Evolutionary conservation across 2,329 filamentous ascomycete genomes (phyloP).

Genomic region (Penicillium crustosum): DNA sequence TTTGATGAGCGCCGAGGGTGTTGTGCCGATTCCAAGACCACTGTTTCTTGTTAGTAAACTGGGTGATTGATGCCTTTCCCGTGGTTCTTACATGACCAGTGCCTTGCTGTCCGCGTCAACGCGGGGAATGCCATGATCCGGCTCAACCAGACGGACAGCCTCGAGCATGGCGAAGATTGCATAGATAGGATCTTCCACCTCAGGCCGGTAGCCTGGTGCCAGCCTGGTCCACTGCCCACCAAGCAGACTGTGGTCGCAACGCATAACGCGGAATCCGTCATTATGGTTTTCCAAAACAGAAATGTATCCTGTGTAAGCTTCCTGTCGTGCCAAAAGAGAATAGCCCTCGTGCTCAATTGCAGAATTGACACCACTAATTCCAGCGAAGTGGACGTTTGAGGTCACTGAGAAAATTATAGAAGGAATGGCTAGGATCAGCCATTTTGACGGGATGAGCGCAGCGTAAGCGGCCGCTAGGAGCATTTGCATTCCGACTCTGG

Average conservation of each 20-base stretch:
- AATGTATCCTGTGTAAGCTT: conserved; percentile 88
- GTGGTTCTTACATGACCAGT: conserved; percentile 71
- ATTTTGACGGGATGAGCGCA: conserved; percentile 65
- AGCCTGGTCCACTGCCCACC: conserved; percentile 81
- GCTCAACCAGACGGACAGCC: conserved; percentile 76
- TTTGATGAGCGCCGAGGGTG: conserved; percentile 77
- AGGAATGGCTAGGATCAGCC: conserved; percentile 67
- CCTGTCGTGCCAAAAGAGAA: conserved; percentile 74
- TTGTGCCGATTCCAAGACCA: conserved; percentile 89
- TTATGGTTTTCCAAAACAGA: conserved; percentile 78
- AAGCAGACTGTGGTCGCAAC: conserved; percentile 90
- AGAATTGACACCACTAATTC: conserved; percentile 63
- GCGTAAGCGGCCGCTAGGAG: conserved; percentile 65
- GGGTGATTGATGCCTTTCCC: neutral
- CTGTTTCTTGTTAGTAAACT: conserved; percentile 43
- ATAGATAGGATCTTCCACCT: conserved; percentile 82
- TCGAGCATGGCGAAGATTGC: conserved; percentile 96
- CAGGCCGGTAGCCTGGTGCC: conserved; percentile 50
- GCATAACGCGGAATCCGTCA: conserved; percentile 73
- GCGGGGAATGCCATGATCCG: conserved; percentile 39
- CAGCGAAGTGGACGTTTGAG: conserved; percentile 71
- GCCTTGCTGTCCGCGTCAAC: conserved; percentile 71
- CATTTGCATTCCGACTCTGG: conserved; percentile 70
- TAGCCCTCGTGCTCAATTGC: conserved; percentile 67
- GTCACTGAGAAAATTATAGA: conserved; percentile 64